Evolutionary conservation across 768 basidiomycete species (phyloP).

Genomic region (Tulasnella sp.): DNA sequence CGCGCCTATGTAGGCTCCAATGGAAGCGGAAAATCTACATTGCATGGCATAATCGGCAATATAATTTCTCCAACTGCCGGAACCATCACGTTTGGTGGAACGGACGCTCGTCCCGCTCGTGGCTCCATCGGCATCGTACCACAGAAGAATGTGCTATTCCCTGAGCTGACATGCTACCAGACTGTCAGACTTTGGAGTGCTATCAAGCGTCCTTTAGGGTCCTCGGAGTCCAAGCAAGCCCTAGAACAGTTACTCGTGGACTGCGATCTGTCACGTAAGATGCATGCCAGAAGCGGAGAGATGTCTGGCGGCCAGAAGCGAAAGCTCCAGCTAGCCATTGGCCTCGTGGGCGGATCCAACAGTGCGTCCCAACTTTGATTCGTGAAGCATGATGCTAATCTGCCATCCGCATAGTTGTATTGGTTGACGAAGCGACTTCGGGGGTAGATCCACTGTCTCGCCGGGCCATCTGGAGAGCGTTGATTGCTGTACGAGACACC

Average conservation of each 20-base stretch:
- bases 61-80: slow-evolving; percentile 64
- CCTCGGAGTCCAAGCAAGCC: slow-evolving; percentile 53
- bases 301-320: slow-evolving; percentile 82
- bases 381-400: slow-evolving; percentile 7
- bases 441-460: slow-evolving; percentile 82
- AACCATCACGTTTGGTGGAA: slow-evolving; percentile 55
- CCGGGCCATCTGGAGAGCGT: slow-evolving; percentile 73
- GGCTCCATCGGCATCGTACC: slow-evolving; percentile 77
- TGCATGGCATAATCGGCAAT: slow-evolving; percentile 67
- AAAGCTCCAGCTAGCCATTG: slow-evolving; percentile 81
- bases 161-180: slow-evolving; percentile 73
- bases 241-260: slow-evolving; percentile 65
- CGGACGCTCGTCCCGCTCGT: slow-evolving; percentile 56
- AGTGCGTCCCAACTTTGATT: slow-evolving; percentile 47
- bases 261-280: slow-evolving; percentile 74
- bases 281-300: slow-evolving; percentile 64
- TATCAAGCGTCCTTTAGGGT: slow-evolving; percentile 63
- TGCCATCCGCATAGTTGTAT: slow-evolving; percentile 38
- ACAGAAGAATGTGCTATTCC: slow-evolving; percentile 82
- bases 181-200: slow-evolving; percentile 73
- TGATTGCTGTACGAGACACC: slow-evolving; percentile 67
- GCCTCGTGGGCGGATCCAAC: slow-evolving; percentile 73
- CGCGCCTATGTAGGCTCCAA: neutral
- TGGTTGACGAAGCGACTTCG: slow-evolving; percentile 56
- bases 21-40: slow-evolving; percentile 79